Conservation (phyloP, 139 green algal species). For the Tetraselmis striata region DNA sequence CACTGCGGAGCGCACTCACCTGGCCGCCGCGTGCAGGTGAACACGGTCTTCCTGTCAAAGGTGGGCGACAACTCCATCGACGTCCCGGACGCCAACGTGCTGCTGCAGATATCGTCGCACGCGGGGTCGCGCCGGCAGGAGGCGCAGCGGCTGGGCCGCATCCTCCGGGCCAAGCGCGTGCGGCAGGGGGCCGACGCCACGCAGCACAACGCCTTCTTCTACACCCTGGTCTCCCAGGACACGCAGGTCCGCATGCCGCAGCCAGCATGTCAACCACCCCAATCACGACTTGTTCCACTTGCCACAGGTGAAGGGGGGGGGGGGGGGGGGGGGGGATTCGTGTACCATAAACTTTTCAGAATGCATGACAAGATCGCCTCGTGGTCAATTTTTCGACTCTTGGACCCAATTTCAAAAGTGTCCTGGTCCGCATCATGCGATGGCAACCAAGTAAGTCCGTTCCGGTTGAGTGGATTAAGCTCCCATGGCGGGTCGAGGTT, state of each 20-base stretch:
- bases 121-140: slow-evolving; percentile 89
- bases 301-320: background rate
- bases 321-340: background rate
- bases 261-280: too few relatives aligned
- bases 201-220: slow-evolving; percentile 98
- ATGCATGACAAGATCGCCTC: too few relatives aligned
- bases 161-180: slow-evolving; percentile 87
- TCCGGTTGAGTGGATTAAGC: too few relatives aligned
- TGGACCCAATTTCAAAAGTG: too few relatives aligned
- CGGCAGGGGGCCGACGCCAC: slow-evolving; percentile 31
- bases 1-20: too few relatives aligned
- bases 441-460: too few relatives aligned
- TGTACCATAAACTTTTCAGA: background rate
- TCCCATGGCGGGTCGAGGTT: too few relatives aligned
- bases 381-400: too few relatives aligned
- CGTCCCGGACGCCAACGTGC: slow-evolving; percentile 98
- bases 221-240: slow-evolving; percentile 96
- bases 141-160: slow-evolving; percentile 92
- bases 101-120: slow-evolving; percentile 96
- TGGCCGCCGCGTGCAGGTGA: too few relatives aligned
- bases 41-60: slow-evolving; percentile 99
- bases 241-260: slow-evolving; percentile 48
- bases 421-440: too few relatives aligned
- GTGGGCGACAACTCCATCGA: slow-evolving; percentile 98
- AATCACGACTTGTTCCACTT: too few relatives aligned